phyloP scores from a whole-genome alignment of 1,284 basidiomycete genomes.

The Xanthoconium separans region DNA sequence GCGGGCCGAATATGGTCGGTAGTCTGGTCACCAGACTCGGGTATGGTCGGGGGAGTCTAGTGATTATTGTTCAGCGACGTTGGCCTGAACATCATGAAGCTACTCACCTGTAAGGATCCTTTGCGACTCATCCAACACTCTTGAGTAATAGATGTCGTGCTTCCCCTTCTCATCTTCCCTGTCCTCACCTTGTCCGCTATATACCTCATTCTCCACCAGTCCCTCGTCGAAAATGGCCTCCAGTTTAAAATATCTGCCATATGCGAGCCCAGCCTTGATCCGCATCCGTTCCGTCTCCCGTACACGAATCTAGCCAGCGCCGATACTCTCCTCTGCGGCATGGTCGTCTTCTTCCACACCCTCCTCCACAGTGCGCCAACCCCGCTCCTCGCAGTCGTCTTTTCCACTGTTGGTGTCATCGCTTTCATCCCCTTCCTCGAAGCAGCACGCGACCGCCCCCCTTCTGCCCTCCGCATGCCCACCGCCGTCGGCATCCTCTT shows the following conservation, averaged over 20 bases:
- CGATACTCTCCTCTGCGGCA: slow-evolving; percentile 37
- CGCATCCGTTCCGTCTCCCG: slow-evolving; percentile 29
- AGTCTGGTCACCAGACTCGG: slow-evolving; percentile 22
- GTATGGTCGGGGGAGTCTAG: slow-evolving; percentile 21
- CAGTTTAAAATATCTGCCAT: slow-evolving; percentile 2
- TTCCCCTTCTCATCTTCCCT: too few relatives aligned
- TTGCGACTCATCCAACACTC: too few relatives aligned
- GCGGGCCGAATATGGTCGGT: accelerated
- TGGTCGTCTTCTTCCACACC: slow-evolving; percentile 42
- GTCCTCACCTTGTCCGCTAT: slow-evolving; percentile 2
- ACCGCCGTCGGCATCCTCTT: slow-evolving; percentile 16
- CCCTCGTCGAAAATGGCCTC: slow-evolving; percentile 16
- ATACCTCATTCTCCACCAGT: slow-evolving; percentile 16
- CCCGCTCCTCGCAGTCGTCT: slow-evolving; percentile 32
- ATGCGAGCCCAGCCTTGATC: slow-evolving; percentile 14
- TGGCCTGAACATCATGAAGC: too few relatives aligned
- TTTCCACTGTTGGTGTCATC: slow-evolving; percentile 18
- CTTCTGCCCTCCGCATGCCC: slow-evolving; percentile 16
- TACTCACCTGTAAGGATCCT: too few relatives aligned
- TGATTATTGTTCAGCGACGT: slow-evolving; percentile 8
- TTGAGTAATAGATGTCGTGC: too few relatives aligned
- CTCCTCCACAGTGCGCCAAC: too few relatives aligned
- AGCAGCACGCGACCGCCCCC: slow-evolving; percentile 18
- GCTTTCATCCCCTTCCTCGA: slow-evolving; percentile 22
- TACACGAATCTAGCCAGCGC: slow-evolving; percentile 34